Conservation (phyloP, 768 basidiomycete genomes). For the Kwoniella pini region DNA sequence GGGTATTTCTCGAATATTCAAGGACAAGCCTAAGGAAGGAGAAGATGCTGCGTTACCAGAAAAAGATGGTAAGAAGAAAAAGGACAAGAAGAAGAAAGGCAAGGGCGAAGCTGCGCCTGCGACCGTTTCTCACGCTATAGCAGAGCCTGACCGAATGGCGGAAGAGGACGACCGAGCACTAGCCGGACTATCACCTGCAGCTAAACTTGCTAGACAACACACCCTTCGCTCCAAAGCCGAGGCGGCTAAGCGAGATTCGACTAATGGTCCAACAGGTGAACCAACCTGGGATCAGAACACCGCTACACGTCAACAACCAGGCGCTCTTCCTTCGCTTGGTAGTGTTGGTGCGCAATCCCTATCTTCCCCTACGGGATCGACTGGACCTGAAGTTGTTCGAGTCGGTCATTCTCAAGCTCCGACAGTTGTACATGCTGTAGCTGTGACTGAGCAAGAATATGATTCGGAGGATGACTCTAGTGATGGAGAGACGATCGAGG, state of each 20-base stretch:
- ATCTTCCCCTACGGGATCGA: not conserved
- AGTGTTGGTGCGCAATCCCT: conserved; percentile 1
- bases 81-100: conserved; percentile 58
- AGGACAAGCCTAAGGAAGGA: conserved; percentile 66
- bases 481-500: conserved; percentile 57
- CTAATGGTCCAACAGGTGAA: conserved; percentile 23
- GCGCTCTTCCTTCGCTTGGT: conserved; percentile 10
- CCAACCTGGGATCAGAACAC: conserved; percentile 80
- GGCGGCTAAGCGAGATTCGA: conserved; percentile 62
- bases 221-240: conserved; percentile 78
- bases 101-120: conserved; percentile 63
- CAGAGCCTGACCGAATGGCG: conserved; percentile 68
- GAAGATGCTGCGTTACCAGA: conserved; percentile 60
- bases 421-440: conserved; percentile 49
- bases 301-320: conserved; percentile 25
- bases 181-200: conserved; percentile 83
- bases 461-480: conserved; percentile 64
- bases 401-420: conserved; percentile 62
- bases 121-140: conserved; percentile 76
- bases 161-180: conserved; percentile 59
- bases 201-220: conserved; percentile 83
- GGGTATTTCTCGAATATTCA: conserved; percentile 90
- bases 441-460: conserved; percentile 57
- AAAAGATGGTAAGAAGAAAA: conserved; percentile 54
- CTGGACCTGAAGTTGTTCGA: conserved; percentile 32